Conservation (phyloP, 1,139 yeast genomes). For the Nakaseomyces sp. region DNA sequence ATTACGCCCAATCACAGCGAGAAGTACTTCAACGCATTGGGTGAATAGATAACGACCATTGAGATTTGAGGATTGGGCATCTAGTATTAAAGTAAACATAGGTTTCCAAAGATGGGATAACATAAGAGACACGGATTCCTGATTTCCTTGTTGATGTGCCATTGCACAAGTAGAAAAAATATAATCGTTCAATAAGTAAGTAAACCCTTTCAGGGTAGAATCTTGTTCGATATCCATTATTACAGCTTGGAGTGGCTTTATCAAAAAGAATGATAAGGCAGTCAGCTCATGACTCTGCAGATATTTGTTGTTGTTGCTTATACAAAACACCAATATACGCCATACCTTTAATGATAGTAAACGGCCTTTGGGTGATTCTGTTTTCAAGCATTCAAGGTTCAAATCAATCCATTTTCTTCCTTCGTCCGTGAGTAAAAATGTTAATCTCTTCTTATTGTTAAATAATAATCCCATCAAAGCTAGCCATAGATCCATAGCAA, state of each 20-base stretch:
- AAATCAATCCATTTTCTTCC: slow-evolving; percentile 20
- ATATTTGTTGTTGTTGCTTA: slow-evolving; percentile 13
- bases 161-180: slow-evolving; percentile 12
- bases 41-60: slow-evolving; percentile 8
- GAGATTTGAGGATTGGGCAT: slow-evolving; percentile 4
- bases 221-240: slow-evolving; percentile 5
- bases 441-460: slow-evolving; percentile 12
- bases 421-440: slow-evolving; percentile 8
- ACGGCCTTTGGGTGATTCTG: slow-evolving; percentile 10
- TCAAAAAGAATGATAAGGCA: slow-evolving; percentile 10
- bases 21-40: slow-evolving; percentile 9
- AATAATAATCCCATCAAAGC: slow-evolving; percentile 23
- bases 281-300: slow-evolving; percentile 3
- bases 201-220: background rate
- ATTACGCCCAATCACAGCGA: slow-evolving; percentile 7
- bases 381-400: slow-evolving; percentile 16
- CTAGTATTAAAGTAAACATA: slow-evolving; percentile 14
- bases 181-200: slow-evolving; percentile 14
- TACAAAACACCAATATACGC: slow-evolving; percentile 23
- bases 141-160: background rate
- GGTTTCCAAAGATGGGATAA: slow-evolving; percentile 11
- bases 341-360: slow-evolving; percentile 22
- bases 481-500: slow-evolving; percentile 28
- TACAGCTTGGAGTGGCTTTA: slow-evolving; percentile 14
- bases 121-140: slow-evolving; percentile 6